Evolutionary conservation across 179 eudicot genomes (phyloP), one percentile per base, ranked within the genome.

Genomic region (Amaranthus tricolor): DNA sequence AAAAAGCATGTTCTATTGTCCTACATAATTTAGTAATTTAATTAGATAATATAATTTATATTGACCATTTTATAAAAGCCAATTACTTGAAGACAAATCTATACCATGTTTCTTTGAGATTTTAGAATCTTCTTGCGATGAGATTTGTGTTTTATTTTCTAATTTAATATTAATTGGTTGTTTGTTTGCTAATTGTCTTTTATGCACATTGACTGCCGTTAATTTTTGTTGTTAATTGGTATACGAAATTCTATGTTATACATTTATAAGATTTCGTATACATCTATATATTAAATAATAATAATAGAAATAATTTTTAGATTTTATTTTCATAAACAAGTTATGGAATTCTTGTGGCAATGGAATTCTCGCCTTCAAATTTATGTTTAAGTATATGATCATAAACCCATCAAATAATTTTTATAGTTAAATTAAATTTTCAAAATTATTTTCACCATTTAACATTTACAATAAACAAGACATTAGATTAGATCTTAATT

Each of bases 31-130:
- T 31, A 31, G 40, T 31, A 68, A 67, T 48, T 31, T 4, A 16
- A 49, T 63, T 44, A 52, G 21, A 54, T 64, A 49, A 21, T 12
- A 53, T 20, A 12, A 58, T 17, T 40, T 73, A 76, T 55, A 78
- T 81, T 77, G 84, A 81, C 81, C 64, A 74, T 49, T 68, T 55
- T 66, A 69, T 71, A 45, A 64, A 80, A 77, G 74, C 66, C 81
- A 77, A 77, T 78, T 75, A 81, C 73, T 65, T 77, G 47, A 1
- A 44, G 75, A 81, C 84, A 81, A 77, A 81, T 31, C 6, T 69
- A 12, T 57, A 74, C 68, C 72, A 71, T 58, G 66, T 17, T 67
- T 72, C 70, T 77, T 79, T 8, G 43, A 77, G 21, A 53, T 48
- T 53, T 62, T 44, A 72, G n/a, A 67, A 54, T 62, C 15, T 31